Evolutionary conservation across 768 basidiomycete species (phyloP).

Genomic region (Collybiopsis confluens): DNA sequence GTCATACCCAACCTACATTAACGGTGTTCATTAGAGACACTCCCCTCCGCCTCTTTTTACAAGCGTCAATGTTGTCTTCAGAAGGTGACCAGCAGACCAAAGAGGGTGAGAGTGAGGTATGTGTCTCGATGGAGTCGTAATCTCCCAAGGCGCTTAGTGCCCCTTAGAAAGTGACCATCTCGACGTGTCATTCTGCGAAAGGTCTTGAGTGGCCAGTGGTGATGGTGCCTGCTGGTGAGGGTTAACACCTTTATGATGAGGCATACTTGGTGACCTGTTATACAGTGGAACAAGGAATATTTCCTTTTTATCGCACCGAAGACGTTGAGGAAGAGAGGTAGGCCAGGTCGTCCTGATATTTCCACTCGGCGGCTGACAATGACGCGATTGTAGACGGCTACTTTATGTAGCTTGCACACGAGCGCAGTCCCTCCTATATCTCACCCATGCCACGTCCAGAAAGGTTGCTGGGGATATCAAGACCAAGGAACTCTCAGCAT

Average conservation of each 20-base stretch:
- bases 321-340: constrained; percentile 82
- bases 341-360: constrained; percentile 11
- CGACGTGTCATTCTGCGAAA: constrained; percentile 88
- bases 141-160: not conserved
- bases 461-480: constrained; percentile 54
- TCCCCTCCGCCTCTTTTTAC: constrained; percentile 66
- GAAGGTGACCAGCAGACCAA: constrained; percentile 65
- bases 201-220: constrained; percentile 93
- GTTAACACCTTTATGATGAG: constrained; percentile 3
- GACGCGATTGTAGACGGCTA: constrained; percentile 50
- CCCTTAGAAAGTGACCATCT: constrained; percentile 71
- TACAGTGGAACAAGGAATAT: constrained; percentile 67
- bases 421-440: constrained; percentile 67
- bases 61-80: constrained; percentile 79
- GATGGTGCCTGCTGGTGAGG: constrained; percentile 68
- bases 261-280: constrained; percentile 3
- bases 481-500: constrained; percentile 49
- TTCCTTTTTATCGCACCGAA: constrained; percentile 70
- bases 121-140: constrained; percentile 7
- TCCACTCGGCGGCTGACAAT: not conserved
- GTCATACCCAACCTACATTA: not conserved
- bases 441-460: constrained; percentile 45
- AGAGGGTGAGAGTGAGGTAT: constrained; percentile 41
- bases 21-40: constrained; percentile 33
- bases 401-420: constrained; percentile 89